A percentile compares a stretch with the other conserved stretches of the same genome.
These are phyloP conservation scores for Leishmania major DNA, from an alignment of 208 protist genomes.

Conservation along the genomic window DNA sequence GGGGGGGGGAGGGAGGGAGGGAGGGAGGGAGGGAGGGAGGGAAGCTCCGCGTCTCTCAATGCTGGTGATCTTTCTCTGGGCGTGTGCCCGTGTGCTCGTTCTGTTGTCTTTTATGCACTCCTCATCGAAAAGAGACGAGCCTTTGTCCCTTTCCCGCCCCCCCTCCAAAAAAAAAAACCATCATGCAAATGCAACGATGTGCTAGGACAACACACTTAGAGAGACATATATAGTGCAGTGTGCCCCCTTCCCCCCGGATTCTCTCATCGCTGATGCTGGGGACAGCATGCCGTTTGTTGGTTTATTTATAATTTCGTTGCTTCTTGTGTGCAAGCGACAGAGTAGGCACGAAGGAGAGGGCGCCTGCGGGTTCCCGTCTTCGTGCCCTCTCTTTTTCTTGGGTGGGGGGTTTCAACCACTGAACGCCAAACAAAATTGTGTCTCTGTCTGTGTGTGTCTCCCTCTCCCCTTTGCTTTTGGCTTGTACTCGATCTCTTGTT, in stretches of 20 bases:
- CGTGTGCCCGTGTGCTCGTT: not conserved
- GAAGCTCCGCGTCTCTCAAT: not conserved
- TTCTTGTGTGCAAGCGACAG: not conserved
- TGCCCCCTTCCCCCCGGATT: not conserved
- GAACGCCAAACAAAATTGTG: no score
- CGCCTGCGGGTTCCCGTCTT: not conserved
- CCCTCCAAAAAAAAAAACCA: no score
- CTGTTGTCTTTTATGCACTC: not conserved
- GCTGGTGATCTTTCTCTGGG: not conserved
- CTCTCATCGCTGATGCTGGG: not conserved
- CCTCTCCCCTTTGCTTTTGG: not conserved
- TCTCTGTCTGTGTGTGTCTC: not conserved
- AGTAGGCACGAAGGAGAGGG: not conserved
- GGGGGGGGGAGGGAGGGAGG: not conserved
- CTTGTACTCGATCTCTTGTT: not conserved
- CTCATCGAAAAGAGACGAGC: not conserved
- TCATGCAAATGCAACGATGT: not conserved
- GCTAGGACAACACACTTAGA: not conserved
- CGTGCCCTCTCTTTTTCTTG: not conserved
- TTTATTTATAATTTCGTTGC: not conserved
- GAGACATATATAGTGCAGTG: not conserved
- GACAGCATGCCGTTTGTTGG: not conserved
- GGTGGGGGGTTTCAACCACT: no score
- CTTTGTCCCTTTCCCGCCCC: not conserved
- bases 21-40: not conserved